These are phyloP conservation scores for Ustilago crameri DNA, from an alignment of 1,284 basidiomycete genomes.

Conservation along the genomic window DNA sequence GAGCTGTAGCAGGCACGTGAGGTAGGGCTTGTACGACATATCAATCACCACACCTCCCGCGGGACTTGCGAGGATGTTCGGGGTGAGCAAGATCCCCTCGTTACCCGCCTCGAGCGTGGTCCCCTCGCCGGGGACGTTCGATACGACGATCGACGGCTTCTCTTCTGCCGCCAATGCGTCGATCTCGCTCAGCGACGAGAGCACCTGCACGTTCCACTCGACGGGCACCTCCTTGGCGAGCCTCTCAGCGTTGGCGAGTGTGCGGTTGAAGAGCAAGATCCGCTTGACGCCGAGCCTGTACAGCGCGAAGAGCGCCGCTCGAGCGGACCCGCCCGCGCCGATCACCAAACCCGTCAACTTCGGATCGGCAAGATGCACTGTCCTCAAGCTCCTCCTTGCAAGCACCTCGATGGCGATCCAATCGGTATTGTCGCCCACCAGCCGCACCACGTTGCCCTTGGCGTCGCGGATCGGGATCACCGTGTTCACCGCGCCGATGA, in stretches of 20 bases:
- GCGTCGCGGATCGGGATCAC: conserved; percentile 52
- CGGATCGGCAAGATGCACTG: conserved; percentile 34
- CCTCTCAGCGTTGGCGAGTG: conserved; percentile 54
- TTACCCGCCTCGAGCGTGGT: conserved; percentile 37
- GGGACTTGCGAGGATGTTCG: conserved; percentile 40
- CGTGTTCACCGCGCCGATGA: conserved; percentile 67
- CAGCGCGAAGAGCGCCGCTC: conserved; percentile 65
- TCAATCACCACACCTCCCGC: conserved; percentile 65
- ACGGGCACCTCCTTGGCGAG: conserved; percentile 51
- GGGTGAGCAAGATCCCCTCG: conserved; percentile 50
- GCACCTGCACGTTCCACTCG: conserved; percentile 61
- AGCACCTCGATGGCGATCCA: conserved; percentile 63
- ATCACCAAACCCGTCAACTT: conserved; percentile 60
- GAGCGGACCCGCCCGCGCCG: conserved; percentile 65
- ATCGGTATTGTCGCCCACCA: conserved; percentile 67
- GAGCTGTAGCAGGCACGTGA: conserved; percentile 59
- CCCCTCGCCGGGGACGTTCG: conserved; percentile 64
- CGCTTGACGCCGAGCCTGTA: conserved; percentile 58
- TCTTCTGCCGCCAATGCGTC: conserved; percentile 12
- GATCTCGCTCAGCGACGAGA: conserved; percentile 41
- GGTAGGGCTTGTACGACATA: conserved; percentile 66
- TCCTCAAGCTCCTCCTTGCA: conserved; percentile 33
- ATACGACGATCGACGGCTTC: conserved; percentile 50
- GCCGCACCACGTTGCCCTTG: conserved; percentile 10
- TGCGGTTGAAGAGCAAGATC: conserved; percentile 66